Percentiles rank a stretch among this genome's conserved stretches.
These are phyloP conservation scores for Sindora glabra DNA, from an alignment of 306 rosid species.

Conservation along the genomic window DNA sequence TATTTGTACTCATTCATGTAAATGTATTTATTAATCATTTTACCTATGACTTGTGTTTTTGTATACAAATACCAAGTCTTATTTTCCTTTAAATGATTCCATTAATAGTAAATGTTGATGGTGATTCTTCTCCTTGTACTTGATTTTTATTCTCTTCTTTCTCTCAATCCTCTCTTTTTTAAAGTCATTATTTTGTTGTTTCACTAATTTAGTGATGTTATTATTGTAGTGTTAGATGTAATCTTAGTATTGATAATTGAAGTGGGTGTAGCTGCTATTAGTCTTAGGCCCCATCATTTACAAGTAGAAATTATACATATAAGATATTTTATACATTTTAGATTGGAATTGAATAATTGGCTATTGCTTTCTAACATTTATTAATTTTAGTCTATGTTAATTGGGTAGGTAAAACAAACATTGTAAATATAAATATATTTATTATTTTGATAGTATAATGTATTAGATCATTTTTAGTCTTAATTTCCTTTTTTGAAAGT, in stretches of 20 bases:
- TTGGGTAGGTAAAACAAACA: too few species aligned
- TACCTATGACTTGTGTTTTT: neutral
- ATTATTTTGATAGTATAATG: too few species aligned
- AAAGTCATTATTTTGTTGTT: neutral
- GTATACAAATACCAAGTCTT: neutral
- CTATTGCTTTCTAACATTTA: too few species aligned
- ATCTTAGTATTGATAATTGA: constrained; percentile 78
- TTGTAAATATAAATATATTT: too few species aligned
- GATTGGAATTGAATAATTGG: too few species aligned
- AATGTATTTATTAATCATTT: neutral
- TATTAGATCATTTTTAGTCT: too few species aligned
- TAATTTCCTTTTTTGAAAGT: too few species aligned
- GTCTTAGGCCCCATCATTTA: too few species aligned
- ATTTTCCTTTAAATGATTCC: neutral
- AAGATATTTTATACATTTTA: too few species aligned
- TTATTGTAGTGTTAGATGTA: constrained; percentile 74
- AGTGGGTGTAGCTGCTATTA: too few species aligned
- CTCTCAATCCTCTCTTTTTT: neutral
- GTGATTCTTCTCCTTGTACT: constrained; percentile 2
- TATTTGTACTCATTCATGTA: neutral
- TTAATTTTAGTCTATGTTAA: too few species aligned
- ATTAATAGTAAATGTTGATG: neutral
- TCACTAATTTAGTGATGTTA: constrained; percentile 15
- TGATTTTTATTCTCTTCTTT: neutral
- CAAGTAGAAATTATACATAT: too few species aligned